Evolutionary conservation across 441 rosid genomes (phyloP), one percentile per base, ranked within the genome.

Genomic region (Aquilaria agallochum): DNA sequence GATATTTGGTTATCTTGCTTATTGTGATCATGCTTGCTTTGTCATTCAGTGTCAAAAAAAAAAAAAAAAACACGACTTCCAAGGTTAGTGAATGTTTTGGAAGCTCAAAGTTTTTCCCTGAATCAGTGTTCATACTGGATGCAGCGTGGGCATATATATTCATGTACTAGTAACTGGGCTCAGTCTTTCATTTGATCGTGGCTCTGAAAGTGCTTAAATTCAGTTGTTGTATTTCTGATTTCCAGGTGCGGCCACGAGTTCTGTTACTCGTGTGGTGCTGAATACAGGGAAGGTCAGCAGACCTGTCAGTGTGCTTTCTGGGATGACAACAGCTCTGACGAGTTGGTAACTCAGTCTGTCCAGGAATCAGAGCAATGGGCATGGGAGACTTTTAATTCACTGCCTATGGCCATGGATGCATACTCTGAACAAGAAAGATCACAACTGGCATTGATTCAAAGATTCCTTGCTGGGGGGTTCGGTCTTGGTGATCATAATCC

Each of bases 351-450:
- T 12, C 85, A 72, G 58, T 83, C 88, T 61, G 81, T 77, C 47
- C 97, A 87, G 69, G 97, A 87, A 75, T 80, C 90, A 13, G 99
- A 94, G 69, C 97, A 87, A 72, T 94, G 97, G 95, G 90, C 94
- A 31, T 89, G 95, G 92, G 96, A 89, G 74, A 86, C 95, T 59
- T 89, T 87, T 76, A 87, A 80, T 72, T 82, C 97, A 40, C 75
- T 87, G 49, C 98, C 97, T 13, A 81, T 85, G 62, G 76, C 84
- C 63, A 85, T 77, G 84, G 98, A 94, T 59, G 95, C 97, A 2
- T 94, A 94, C 76, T 83, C 96, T 0, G 97, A 91, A 58, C 96
- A 94, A 76, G 97, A 94, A 76, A 85, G 93, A 50, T 94, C 99
- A 0, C 99, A 91, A 60, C 83, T 94, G 34, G 92, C 89, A 6